Base-by-base conservation (phyloP, 805 yeast genomes). In the Sugiyamaella smithiae region DNA sequence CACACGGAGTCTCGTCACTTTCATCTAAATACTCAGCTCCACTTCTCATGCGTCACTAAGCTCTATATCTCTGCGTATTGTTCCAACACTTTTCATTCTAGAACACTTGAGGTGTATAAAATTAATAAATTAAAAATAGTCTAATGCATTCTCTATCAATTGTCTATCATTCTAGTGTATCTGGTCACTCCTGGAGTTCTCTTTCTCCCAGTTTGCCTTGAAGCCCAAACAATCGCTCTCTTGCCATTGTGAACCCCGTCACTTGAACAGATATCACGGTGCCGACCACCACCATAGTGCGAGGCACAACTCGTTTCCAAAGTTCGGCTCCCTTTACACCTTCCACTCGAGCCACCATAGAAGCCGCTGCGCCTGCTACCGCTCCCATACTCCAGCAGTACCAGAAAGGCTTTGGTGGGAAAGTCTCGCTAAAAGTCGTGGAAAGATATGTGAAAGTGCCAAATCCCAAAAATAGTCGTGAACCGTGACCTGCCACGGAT, bases 1-100 rank as follows among this genome's bases (percentile, higher is more conserved):
- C 46, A 43, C 55, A 24, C 31, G 48, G 11, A 56, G 49, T 43
- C 32, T 57, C 4, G 7, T 19, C 24, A 56, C 51, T 14, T 57
- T 57, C 29, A 46, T 57, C 20, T 58, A 43, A 43, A n/a, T n/a
- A n/a, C n/a, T n/a, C n/a, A n/a, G n/a, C n/a, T n/a, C n/a, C n/a
- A n/a, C n/a, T n/a, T n/a, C n/a, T n/a, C n/a, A n/a, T n/a, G n/a
- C n/a, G n/a, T n/a, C n/a, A n/a, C n/a, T n/a, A n/a, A n/a, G n/a
- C n/a, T n/a, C n/a, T n/a, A n/a, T n/a, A n/a, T n/a, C n/a, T n/a
- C n/a, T n/a, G n/a, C n/a, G n/a, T n/a, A n/a, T n/a, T n/a, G n/a
- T n/a, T n/a, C n/a, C n/a, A n/a, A n/a, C n/a, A n/a, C n/a, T n/a
- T n/a, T n/a, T n/a, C n/a, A n/a, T n/a, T n/a, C n/a, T n/a, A n/a